A percentile compares a stretch with the other conserved stretches of the same genome.
Evolutionary conservation across 306 rosid genomes (phyloP).

Genomic region (Rosa persica): DNA sequence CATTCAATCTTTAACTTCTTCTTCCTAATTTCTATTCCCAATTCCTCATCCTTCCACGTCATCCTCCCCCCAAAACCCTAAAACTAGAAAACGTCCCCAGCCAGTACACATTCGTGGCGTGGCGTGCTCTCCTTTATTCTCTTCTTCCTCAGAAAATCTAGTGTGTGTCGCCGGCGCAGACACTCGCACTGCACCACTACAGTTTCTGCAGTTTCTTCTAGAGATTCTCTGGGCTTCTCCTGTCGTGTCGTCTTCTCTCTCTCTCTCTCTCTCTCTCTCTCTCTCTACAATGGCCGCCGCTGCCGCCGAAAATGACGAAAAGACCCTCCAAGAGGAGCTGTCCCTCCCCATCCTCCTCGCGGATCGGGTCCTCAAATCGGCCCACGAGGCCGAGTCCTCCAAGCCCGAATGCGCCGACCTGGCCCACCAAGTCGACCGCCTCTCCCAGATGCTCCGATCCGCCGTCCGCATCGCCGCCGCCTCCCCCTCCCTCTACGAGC

Average conservation of each 20-base stretch:
- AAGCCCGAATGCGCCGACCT: slow-evolving; percentile 58
- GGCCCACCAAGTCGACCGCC: slow-evolving; percentile 53
- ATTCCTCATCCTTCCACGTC: background rate
- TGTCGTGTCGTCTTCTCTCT: no score
- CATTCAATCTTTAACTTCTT: no score
- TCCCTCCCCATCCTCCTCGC: slow-evolving; percentile 56
- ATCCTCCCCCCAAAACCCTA: background rate
- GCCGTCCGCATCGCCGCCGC: slow-evolving; percentile 46
- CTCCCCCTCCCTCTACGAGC: slow-evolving; percentile 60
- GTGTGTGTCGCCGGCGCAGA: background rate
- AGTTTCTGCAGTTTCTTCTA: background rate
- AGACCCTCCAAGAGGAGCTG: slow-evolving; percentile 56
- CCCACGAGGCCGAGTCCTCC: slow-evolving; percentile 65
- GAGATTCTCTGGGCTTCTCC: background rate
- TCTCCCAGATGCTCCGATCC: slow-evolving; percentile 64
- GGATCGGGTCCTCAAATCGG: slow-evolving; percentile 62
- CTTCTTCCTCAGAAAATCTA: background rate
- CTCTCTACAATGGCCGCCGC: background rate
- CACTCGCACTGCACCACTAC: background rate
- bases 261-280: background rate
- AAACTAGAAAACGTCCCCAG: background rate
- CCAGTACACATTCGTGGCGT: background rate
- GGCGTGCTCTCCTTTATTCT: background rate
- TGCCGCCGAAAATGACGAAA: slow-evolving; percentile 31
- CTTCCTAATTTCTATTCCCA: no score